A percentile compares a stretch with the other conserved stretches of the same genome.
Evolutionary conservation across 176 grass and related monocot species (phyloP).

Genomic region (Ampelocalamus luodianensis): DNA sequence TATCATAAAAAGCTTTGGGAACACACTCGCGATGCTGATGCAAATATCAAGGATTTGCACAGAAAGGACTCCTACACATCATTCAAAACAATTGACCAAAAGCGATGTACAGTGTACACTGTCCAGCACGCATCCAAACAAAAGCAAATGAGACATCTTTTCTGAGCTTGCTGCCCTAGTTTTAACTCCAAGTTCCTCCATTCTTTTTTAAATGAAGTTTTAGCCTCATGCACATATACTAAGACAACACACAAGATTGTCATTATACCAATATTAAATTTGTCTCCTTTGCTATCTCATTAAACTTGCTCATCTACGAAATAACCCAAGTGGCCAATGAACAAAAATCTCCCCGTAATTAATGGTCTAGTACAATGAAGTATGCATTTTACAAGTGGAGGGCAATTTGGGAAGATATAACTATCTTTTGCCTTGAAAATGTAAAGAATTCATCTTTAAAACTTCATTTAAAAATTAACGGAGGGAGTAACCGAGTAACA

Average conservation of each 20-base stretch:
- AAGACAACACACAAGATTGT: background rate
- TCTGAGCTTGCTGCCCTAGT: background rate
- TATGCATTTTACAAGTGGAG: background rate
- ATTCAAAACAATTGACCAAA: background rate
- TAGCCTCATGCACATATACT: background rate
- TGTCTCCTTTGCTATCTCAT: conserved; percentile 4
- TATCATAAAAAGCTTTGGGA: background rate
- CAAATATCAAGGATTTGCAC: background rate
- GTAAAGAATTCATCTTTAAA: background rate
- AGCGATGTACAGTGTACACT: background rate
- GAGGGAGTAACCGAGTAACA: background rate
- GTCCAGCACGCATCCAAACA: background rate
- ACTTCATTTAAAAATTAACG: background rate
- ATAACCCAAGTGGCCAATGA: background rate
- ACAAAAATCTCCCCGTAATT: background rate
- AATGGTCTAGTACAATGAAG: background rate
- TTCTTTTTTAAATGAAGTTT: background rate
- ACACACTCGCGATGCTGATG: background rate
- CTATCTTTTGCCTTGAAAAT: background rate
- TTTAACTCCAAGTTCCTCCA: background rate
- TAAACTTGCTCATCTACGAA: background rate
- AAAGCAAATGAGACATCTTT: background rate
- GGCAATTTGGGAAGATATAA: background rate
- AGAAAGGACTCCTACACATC: background rate
- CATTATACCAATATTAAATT: background rate